Base-by-base conservation (phyloP, 495 filamentous ascomycete genomes). In the Aspergillus wentii region DNA sequence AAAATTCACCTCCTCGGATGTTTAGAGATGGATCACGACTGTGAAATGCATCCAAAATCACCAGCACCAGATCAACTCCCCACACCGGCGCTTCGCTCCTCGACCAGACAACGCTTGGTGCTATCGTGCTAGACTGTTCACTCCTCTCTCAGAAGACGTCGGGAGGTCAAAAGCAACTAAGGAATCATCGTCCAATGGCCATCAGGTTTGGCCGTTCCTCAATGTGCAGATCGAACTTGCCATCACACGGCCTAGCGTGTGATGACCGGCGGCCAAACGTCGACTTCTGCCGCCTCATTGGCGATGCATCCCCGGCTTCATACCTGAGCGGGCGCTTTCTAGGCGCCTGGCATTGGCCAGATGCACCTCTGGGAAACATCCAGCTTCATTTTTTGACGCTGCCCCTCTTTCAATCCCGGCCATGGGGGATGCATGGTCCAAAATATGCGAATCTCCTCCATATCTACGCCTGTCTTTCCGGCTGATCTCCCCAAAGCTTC, bases 181-280 rank as follows among this genome's bases (percentile, higher is more conserved):
- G n/a, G n/a, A n/a, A n/a, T n/a, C n/a, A n/a, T n/a, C n/a, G n/a
- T n/a, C n/a, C n/a, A n/a, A n/a, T n/a, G n/a, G n/a, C n/a, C n/a
- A n/a, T n/a, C n/a, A n/a, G n/a, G n/a, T n/a, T n/a, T n/a, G n/a
- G n/a, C n/a, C n/a, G n/a, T n/a, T n/a, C n/a, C n/a, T n/a, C n/a
- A 29, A 6, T 29, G 11, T 65, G 63, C 63, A 63, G 63, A 62
- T 63, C 61, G 35, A 33, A 39, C 40, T 36, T 33, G 33, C 44
- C 49, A 57, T 64, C 61, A 68, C 62, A 66, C 55, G 23, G 44
- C 23, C 49, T 66, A 68, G 62, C 47, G 62, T 67, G 65, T 69
- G 65, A 69, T 41, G 59, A 50, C 50, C 44, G 34, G 38, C 49
- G 43, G 54, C 46, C 54, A 30, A 51, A 30, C 37, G 30, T 33